Base-by-base conservation (phyloP, 345 rosid genomes). In the Salix udensis region DNA sequence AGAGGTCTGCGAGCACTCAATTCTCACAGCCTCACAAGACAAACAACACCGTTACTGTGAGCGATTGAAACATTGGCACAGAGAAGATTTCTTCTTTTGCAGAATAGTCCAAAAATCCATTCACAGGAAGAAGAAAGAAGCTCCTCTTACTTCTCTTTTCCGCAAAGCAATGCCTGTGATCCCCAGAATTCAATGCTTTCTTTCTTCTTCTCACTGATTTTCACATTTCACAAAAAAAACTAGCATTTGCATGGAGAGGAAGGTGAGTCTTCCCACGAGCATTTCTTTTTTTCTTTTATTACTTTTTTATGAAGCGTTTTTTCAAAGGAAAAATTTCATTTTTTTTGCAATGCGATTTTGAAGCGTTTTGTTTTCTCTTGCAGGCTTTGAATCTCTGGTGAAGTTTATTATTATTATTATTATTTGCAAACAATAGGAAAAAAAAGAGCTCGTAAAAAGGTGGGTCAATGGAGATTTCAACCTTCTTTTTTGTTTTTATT, bases 121-220 rank as follows among this genome's bases (percentile, higher is more conserved):
- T 65, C 76, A 44, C 70, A 46, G 76, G 62, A 74, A 79, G 71
- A 70, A 40, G 53, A 23, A 31, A 71, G 61, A 81, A 72, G 76
- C n/a, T 67, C 72, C 68, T 76, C 79, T 31, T n/a, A 4, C n/a
- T 34, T 42, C 77, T 71, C 82, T 70, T 79, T 76, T 75, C 30
- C 70, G 87, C 86, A 82, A 86, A 84, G 83, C 84, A 71, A 76
- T 84, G 87, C 72, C 81, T 80, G 87, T 68, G 72, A 9, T 18
- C 84, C 79, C 50, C 90, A 53, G 83, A 80, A 85, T 65, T 65
- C 79, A 81, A 81, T 80, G 85, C 78, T 77, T 71, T 64, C 21
- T 62, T 48, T 78, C 72, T 30, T 81, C 82, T 60, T 80, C 81
- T 76, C 75, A 70, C 70, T 50, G 76, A 42, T 83, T 76, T 78